These are phyloP conservation scores for Podila epigama DNA, from an alignment of 192 early-diverging fungal genomes.

Conservation along the genomic window DNA sequence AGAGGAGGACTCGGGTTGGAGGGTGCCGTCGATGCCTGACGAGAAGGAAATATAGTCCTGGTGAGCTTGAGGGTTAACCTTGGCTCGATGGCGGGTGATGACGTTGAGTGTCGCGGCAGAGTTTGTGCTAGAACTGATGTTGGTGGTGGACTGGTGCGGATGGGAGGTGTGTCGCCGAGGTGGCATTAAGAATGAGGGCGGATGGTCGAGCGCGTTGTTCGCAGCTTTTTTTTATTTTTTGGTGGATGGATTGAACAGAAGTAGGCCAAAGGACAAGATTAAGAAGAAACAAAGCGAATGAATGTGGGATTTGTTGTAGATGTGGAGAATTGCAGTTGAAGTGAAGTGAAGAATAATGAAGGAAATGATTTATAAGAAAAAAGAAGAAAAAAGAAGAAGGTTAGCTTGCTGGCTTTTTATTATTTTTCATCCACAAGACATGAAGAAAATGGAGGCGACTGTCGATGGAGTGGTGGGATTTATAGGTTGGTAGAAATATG, in stretches of 20 bases:
- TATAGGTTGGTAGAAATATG: too few species aligned
- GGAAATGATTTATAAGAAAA: background rate
- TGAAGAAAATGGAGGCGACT: too few species aligned
- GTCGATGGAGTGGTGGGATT: too few species aligned
- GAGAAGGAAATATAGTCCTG: slow-evolving; percentile 37
- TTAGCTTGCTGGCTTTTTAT: too few species aligned
- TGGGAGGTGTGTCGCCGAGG: slow-evolving; percentile 33
- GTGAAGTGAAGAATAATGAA: background rate
- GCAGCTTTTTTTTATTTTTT: too few species aligned
- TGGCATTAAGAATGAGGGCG: slow-evolving; percentile 31
- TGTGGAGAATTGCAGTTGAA: background rate
- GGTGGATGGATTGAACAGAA: slow-evolving; percentile 2
- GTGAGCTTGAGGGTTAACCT: slow-evolving; percentile 22
- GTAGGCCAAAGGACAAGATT: background rate
- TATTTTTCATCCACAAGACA: too few species aligned
- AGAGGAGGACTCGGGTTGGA: background rate
- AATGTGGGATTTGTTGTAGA: background rate
- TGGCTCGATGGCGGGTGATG: slow-evolving; percentile 35
- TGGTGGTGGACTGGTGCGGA: slow-evolving; percentile 6
- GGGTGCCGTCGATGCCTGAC: slow-evolving; percentile 33
- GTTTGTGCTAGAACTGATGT: background rate
- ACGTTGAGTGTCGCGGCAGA: slow-evolving; percentile 11
- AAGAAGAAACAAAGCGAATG: background rate
- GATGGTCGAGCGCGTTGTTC: background rate
- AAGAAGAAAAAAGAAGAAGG: too few species aligned